These are phyloP conservation scores for Eremomyces bilateralis DNA, from an alignment of 495 filamentous ascomycete species.

Conservation along the genomic window DNA sequence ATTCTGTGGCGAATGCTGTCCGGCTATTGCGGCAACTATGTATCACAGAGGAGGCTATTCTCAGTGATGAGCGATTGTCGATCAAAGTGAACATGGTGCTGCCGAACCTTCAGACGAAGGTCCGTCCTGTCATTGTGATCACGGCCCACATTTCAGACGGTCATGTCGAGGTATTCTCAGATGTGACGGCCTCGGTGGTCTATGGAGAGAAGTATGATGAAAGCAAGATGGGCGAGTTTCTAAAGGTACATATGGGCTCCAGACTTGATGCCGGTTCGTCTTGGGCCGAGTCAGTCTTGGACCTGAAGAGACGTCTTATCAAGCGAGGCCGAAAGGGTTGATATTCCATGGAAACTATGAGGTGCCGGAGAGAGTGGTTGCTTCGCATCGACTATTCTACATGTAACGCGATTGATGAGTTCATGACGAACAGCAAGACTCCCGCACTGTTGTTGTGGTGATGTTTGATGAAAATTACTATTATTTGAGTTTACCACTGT, in stretches of 20 bases:
- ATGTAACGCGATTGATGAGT: too few species aligned
- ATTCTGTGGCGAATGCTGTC: constrained; percentile 28
- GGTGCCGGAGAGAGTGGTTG: too few species aligned
- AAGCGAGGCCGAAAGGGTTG: constrained; percentile 29
- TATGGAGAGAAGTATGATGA: constrained; percentile 48
- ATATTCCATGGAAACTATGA: too few species aligned
- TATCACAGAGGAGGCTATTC: constrained; percentile 30
- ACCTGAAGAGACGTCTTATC: constrained; percentile 32
- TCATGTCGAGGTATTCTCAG: constrained; percentile 17
- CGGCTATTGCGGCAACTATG: constrained; percentile 29
- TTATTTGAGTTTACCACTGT: too few species aligned
- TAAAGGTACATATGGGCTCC: constrained; percentile 26
- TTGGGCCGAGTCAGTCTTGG: constrained; percentile 35
- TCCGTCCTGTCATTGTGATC: constrained; percentile 16
- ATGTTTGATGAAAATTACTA: too few species aligned
- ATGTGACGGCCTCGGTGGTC: constrained; percentile 27
- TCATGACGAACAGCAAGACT: too few species aligned
- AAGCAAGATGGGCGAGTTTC: constrained; percentile 39
- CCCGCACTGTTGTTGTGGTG: too few species aligned
- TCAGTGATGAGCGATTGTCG: constrained; percentile 31
- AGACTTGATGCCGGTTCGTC: constrained; percentile 15
- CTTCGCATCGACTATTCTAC: too few species aligned
- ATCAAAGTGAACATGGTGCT: constrained; percentile 34
- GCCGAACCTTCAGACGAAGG: constrained; percentile 32
- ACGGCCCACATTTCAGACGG: constrained; percentile 9